Evolutionary conservation across 2,329 filamentous ascomycete genomes (phyloP), one percentile per base, ranked within the genome.

Genomic region (Xylaria polymorpha): DNA sequence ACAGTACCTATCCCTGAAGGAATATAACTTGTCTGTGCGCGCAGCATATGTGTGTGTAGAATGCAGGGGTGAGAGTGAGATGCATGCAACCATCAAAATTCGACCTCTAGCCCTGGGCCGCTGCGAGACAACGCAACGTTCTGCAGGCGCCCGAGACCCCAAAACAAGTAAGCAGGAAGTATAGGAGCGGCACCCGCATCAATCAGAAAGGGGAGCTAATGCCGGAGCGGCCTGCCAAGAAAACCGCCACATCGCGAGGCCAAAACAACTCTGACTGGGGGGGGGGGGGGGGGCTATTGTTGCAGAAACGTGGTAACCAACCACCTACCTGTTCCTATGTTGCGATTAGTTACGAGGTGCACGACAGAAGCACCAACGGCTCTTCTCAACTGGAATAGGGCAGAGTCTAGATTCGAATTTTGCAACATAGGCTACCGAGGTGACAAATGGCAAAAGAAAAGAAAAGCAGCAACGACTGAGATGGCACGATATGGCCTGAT

Each of bases 71-170:
- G 51, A 48, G 37, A 20, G 57, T 66, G 51, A 48, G 37, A 20
- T 55, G 66, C 65, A 61, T 65, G 55, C 41, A 53, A n/a, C 60
- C 64, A 64, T 56, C 60, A 14, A 51, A 48, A 58, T n/a, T 39
- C 48, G 12, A 48, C 60, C 68, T 67, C 57, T 61, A 58, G 58
- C 43, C 64, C 55, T 39, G 59, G 68, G 53, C 50, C 22, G 41
- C 59, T 61, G 53, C 50, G 58, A 66, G 66, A 66, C 66, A 71
- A 59, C 62, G 55, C 66, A 69, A 71, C 69, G 69, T 67, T 22
- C 62, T 66, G 63, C 51, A 69, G 32, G 46, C 56, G 60, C 61
- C 61, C 64, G 35, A 57, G 22, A 50, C 48, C 10, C 56, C 43
- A 35, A 58, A 64, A 64, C 53, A 62, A 61, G 68, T 53, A 61